Evolutionary conservation across 495 filamentous ascomycete species (phyloP), one percentile per base, ranked within the genome.

Genomic region (Penicillium lividum): DNA sequence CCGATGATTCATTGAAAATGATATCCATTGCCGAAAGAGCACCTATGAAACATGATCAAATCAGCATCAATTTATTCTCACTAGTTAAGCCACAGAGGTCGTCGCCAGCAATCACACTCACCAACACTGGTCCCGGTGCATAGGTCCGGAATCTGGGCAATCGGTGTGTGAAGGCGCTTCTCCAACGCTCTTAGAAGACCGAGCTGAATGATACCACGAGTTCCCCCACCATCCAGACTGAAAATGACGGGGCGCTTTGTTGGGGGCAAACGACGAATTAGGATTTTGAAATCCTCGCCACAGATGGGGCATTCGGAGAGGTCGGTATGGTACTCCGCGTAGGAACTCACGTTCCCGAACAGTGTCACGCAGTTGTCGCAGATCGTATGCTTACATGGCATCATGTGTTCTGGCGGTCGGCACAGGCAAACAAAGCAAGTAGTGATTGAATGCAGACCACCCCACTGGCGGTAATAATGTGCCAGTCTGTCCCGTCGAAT

Each of bases 191-290:
- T 31, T 1, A 86, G 72, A 15, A 82, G 65, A 6, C 70, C 73
- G 65, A 46, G n/a, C n/a, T 81, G 64, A 7, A 82, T 68, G 5
- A 85, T 72, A 1, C 77, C 81, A 1, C 81, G 68, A 5, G 81
- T 62, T 1, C 82, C 81, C 7, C 82, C 81, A 0, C 85, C 84
- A 63, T 88, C 84, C n/a, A 89, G 68, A 45, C 73, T 77, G 7
- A 88, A 74, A 36, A 86, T 67, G 22, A 84, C 68, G 4, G 76
- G 69, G 10, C 81, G 80, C 8, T 83, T 79, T 25, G 70, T 67
- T 11, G 65, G 64, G 8, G 78, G 83, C 6, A 68, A 51, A 46
- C 58, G 54, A 5, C 61, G 58, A 4, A 71, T 48, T 3, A 29
- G 59, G 8, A 62, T 7, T 11, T 64, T 77, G 34, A 74, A 67